Evolutionary conservation across 176 grass and related monocot species (phyloP).

Genomic region (Guadua angustifolia): DNA sequence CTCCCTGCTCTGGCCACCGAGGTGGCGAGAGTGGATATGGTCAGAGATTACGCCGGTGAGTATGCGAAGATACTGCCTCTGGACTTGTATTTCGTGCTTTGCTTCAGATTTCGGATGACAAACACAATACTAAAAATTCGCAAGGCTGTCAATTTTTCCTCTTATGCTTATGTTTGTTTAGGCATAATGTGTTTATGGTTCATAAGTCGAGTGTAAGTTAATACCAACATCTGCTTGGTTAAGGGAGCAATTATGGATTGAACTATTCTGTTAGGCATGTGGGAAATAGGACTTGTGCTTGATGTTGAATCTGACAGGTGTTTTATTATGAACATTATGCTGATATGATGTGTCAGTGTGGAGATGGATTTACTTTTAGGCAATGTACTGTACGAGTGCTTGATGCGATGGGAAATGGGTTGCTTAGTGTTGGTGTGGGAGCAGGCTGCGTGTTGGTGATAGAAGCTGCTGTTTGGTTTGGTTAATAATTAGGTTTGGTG

Average conservation of each 20-base stretch:
- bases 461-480: conserved; percentile 9
- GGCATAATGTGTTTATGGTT: conserved; percentile 2
- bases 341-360: conserved; percentile 22
- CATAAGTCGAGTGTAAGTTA: background rate
- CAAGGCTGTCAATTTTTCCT: background rate
- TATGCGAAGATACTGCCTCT: background rate
- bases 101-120: conserved; percentile 1
- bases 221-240: background rate
- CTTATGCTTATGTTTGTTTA: background rate
- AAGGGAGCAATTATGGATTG: background rate
- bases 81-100: background rate
- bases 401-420: background rate
- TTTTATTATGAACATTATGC: conserved; percentile 5
- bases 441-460: conserved; percentile 7
- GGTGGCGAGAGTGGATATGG: conserved; percentile 78
- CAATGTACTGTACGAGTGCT: background rate
- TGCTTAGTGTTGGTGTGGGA: conserved; percentile 6
- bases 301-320: background rate
- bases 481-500: conserved; percentile 35
- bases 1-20: conserved; percentile 79
- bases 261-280: background rate
- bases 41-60: conserved; percentile 76
- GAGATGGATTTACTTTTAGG: conserved; percentile 17
- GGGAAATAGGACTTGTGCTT: background rate
- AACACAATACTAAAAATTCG: background rate